phyloP scores from a whole-genome alignment of 331 rosid genomes.

The Acacia pycnantha region DNA sequence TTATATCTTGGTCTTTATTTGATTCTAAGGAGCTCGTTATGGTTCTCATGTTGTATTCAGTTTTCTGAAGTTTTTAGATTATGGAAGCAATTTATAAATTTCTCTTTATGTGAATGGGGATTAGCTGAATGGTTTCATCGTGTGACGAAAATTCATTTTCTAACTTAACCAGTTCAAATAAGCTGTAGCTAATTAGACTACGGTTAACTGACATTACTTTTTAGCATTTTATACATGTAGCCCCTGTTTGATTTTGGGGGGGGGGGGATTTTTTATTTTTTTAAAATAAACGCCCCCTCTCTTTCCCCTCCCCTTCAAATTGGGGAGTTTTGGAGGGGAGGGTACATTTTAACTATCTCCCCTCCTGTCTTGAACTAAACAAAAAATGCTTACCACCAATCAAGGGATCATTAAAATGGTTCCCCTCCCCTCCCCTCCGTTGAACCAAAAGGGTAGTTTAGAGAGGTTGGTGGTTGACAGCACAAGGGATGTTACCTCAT shows the following conservation, averaged over 20 bases:
- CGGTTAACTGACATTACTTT: neutral
- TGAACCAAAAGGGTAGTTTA: neutral
- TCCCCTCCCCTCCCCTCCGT: neutral
- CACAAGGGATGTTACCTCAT: constrained; percentile 14
- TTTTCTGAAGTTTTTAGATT: neutral
- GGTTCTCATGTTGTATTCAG: neutral
- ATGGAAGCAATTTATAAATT: neutral
- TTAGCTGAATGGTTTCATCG: constrained; percentile 13
- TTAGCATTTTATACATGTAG: neutral
- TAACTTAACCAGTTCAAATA: constrained; percentile 10
- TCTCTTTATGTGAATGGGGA: constrained; percentile 2
- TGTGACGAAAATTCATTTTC: constrained; percentile 14
- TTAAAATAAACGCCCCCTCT: no score
- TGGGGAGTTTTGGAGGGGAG: neutral
- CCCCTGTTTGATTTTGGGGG: neutral
- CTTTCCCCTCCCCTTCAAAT: no score
- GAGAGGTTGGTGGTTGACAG: neutral
- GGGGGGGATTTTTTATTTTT: neutral
- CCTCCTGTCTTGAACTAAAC: neutral
- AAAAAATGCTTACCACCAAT: neutral
- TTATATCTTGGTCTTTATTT: constrained; percentile 13
- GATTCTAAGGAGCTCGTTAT: neutral
- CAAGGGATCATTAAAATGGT: neutral
- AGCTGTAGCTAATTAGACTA: constrained; percentile 6
- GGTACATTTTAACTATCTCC: neutral